Base-by-base conservation (phyloP, 768 basidiomycete genomes). In the Lactarius hengduanensis region DNA sequence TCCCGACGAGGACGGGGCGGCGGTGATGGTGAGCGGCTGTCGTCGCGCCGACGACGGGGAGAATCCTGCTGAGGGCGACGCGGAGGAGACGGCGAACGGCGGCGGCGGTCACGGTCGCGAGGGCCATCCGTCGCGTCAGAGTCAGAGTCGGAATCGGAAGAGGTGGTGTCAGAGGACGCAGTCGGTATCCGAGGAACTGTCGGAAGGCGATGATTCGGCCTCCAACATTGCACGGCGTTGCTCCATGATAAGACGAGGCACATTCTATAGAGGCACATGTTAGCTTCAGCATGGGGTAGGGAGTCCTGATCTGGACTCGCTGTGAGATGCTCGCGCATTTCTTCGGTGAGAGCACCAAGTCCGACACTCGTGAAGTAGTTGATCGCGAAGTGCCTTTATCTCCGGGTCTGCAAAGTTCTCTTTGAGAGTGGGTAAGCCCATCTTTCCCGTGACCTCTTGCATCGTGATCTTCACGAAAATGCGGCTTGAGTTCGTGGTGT, bases 361-460 rank as follows among this genome's bases (percentile, higher is more conserved):
- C 94, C 94, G 71, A 99, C 88, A 72, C 91, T 94, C 7, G 97
- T 99, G 75, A 98, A 97, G 79, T 98, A 98, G 76, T 97, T 97
- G 86, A 96, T 96, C 3, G 94, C 85, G 75, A 96, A 94, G 62
- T 32, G 80, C 78, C 74, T 80, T 86, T 56, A 98, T 80, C 71
- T 94, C 92, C 9, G 90, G 86, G 65, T 97, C 94, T 76, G 88
- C 88, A 80, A 99, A 96, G 61, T 96, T 80, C 76, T 95, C 93
- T 10, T 88, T 87, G n/a, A 98, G 78, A 41, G 76, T 82, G 76
- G 92, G 92, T 74, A 97, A 74, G 2, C 97, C 96, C 88, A 98
- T 90, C 57, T 86, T 85, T 80, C 98, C 97, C 81, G 89, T 89
- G 83, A 98, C 87, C 78, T 99, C 97, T 67, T 88, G 86, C 85